Evolutionary conservation across 805 yeast species (phyloP), one percentile per base, ranked within the genome.

Genomic region (Yarrowia osloensis): DNA sequence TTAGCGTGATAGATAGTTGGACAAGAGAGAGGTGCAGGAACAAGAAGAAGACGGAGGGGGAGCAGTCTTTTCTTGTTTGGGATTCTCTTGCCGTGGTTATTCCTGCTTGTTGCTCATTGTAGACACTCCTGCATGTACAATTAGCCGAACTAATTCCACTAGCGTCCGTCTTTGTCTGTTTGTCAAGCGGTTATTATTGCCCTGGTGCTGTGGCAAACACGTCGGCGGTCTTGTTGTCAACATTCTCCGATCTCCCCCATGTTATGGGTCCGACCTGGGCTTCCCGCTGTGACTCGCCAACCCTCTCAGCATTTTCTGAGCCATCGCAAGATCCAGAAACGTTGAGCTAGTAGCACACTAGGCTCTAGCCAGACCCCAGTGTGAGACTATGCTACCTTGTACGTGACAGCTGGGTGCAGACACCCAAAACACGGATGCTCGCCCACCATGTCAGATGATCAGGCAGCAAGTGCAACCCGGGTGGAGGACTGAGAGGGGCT

Each of bases 81-180:
- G n/a, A 7, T 3, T 11, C 24, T 19, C 21, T 39, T 6, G 22
- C 17, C 22, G n/a, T 17, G 47, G 44, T 21, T 42, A 42, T 22
- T 13, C 12, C 13, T 22, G 28, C 28, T 22, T 42, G 28, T n/a
- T 5, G 17, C 26, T 44, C 49, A 15, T 44, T 44, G 49, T 24
- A n/a, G 52, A 46, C 31, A 17, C 54, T 49, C 54, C 54, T 49
- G 54, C 54, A 29, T 49, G 54, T 49, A 26, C 7, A n/a, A n/a
- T 29, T 28, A 49, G 54, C 37, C 54, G 37, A 49, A 13, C 37
- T 49, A 29, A 21, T 22, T n/a, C 11, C 54, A n/a, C 52, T 49
- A 49, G 54, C 15, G 54, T 49, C 35, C 5, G 54, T 29, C 54
- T 49, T 49, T 49, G 54, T 49, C n/a, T 11, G 3, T 17, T 28